Evolutionary conservation across 129 eudicot species (phyloP).

Genomic region (Flaveria bidentis): DNA sequence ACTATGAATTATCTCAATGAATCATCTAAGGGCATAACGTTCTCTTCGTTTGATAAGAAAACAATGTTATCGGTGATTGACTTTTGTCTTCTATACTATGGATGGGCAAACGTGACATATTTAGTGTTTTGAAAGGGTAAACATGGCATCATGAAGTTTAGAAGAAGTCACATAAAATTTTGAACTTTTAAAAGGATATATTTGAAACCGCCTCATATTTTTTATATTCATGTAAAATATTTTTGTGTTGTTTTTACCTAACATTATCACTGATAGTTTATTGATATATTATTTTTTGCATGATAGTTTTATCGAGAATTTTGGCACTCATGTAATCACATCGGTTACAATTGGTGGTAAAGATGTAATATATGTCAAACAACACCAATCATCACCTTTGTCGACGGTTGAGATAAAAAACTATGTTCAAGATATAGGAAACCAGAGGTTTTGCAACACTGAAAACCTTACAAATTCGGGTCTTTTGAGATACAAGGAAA

Average conservation of each 20-base stretch:
- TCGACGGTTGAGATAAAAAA: constrained; percentile 69
- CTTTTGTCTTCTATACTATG: neutral
- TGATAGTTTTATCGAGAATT: constrained; percentile 84
- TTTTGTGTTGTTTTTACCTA: neutral
- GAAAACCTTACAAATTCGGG: constrained; percentile 68
- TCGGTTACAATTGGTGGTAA: constrained; percentile 93
- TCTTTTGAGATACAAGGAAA: constrained; percentile 70
- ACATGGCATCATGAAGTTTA: neutral
- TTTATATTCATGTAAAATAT: neutral
- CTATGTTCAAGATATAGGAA: constrained; percentile 84
- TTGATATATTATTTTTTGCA: neutral
- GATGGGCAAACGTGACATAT: neutral
- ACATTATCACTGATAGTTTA: constrained; percentile 4
- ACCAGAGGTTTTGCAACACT: constrained; percentile 62
- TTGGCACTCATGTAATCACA: constrained; percentile 87
- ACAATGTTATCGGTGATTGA: neutral
- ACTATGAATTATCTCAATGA: neutral
- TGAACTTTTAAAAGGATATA: neutral
- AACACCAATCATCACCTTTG: constrained; percentile 71
- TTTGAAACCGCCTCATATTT: neutral
- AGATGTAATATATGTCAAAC: constrained; percentile 86
- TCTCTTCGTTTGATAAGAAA: neutral
- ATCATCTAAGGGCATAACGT: neutral
- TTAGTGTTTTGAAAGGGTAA: neutral
- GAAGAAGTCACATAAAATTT: neutral